Conservation (phyloP, 116 monocot genomes). For the Cymodocea nodosa region DNA sequence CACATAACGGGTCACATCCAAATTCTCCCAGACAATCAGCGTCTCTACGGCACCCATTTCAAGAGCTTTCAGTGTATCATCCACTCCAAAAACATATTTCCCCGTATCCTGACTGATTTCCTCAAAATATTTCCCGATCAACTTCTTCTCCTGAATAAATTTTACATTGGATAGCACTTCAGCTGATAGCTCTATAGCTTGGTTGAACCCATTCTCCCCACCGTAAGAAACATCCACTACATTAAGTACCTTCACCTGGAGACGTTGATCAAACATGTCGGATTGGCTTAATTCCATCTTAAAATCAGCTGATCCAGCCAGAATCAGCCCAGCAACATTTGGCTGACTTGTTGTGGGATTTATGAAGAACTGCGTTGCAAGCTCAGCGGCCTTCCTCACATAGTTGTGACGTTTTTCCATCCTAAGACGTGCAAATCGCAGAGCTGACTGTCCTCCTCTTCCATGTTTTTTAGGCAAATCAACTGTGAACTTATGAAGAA, state of each 20-base stretch:
- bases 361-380: constrained; percentile 33
- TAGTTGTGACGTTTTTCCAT: constrained; percentile 38
- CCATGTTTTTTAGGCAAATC: constrained; percentile 38
- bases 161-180: constrained; percentile 31
- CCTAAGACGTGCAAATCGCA: constrained; percentile 32
- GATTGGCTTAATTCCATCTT: constrained; percentile 35
- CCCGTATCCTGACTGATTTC: constrained; percentile 36
- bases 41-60: constrained; percentile 38
- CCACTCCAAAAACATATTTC: constrained; percentile 35
- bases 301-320: constrained; percentile 35
- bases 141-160: constrained; percentile 29
- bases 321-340: constrained; percentile 25
- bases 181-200: constrained; percentile 27
- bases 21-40: constrained; percentile 31
- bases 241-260: constrained; percentile 32
- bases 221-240: constrained; percentile 34
- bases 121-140: constrained; percentile 37
- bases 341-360: constrained; percentile 33
- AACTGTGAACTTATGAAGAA: constrained; percentile 29
- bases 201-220: constrained; percentile 35
- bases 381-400: constrained; percentile 31
- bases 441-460: constrained; percentile 31
- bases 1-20: constrained; percentile 20
- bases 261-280: constrained; percentile 33
- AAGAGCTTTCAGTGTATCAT: constrained; percentile 31